These are phyloP conservation scores for Pecoramyces ruminantium DNA, from an alignment of 192 early-diverging fungal genomes.

Conservation along the genomic window DNA sequence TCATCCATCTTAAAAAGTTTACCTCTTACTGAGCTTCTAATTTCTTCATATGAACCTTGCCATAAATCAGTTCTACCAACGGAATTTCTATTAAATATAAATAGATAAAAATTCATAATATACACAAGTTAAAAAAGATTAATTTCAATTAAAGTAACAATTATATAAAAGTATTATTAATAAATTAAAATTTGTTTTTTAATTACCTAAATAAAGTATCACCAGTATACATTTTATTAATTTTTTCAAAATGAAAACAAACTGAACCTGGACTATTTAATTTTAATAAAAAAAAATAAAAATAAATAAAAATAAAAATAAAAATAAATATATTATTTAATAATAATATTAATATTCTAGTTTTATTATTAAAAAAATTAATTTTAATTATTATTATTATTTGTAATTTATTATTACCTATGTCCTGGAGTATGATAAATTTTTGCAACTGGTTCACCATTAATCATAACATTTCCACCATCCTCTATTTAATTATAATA, in stretches of 20 bases:
- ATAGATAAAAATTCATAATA: no score
- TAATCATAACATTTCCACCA: background rate
- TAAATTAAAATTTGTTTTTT: no score
- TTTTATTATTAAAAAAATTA: background rate
- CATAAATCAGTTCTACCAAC: background rate
- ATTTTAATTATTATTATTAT: background rate
- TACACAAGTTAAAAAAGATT: no score
- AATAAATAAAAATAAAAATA: no score
- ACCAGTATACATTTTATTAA: background rate
- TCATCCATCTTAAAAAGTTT: background rate
- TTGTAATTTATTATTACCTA: background rate
- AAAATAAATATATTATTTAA: no score
- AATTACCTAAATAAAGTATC: background rate
- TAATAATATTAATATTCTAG: no score
- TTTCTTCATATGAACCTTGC: background rate
- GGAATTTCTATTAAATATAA: no score
- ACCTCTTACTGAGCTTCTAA: background rate
- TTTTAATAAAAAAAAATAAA: background rate
- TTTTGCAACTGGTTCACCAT: background rate
- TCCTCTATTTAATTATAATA: no score
- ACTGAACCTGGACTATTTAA: background rate
- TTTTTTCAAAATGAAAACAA: background rate
- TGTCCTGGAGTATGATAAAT: background rate
- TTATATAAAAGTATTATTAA: no score
- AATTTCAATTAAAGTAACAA: no score